phyloP scores from a whole-genome alignment of 352 stramenopile species.

The Globisporangium perplexum region DNA sequence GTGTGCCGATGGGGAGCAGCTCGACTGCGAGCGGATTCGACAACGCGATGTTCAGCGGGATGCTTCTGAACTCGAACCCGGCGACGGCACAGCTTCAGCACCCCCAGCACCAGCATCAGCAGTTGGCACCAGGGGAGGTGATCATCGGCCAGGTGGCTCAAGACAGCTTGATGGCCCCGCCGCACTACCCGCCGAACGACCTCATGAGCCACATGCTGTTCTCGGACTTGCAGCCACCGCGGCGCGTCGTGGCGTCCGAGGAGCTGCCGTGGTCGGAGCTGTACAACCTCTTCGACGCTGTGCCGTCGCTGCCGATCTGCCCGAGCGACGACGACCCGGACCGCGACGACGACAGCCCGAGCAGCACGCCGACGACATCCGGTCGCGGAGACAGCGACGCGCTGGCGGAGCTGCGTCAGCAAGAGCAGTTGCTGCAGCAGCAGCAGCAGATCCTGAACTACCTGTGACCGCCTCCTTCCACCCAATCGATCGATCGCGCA shows the following conservation, averaged over 20 bases:
- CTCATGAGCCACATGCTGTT: constrained; percentile 67
- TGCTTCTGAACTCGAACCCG: constrained; percentile 21
- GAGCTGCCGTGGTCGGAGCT: constrained; percentile 79
- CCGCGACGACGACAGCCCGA: constrained; percentile 44
- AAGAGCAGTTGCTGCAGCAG: constrained; percentile 11
- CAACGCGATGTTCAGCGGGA: constrained; percentile 2
- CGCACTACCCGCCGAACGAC: constrained; percentile 26
- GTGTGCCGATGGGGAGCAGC: background rate
- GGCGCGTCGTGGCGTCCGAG: constrained; percentile 61
- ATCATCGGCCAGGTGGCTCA: constrained; percentile 13
- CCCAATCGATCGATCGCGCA: no score
- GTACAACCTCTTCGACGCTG: constrained; percentile 72
- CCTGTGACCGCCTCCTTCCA: constrained; percentile 49
- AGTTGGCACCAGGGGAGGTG: background rate
- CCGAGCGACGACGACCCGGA: constrained; percentile 49
- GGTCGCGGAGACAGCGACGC: constrained; percentile 11
- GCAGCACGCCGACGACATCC: constrained; percentile 18
- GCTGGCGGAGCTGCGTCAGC: background rate
- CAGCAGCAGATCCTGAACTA: constrained; percentile 51
- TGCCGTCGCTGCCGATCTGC: constrained; percentile 27
- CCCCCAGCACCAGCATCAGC: constrained; percentile 14
- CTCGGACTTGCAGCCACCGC: constrained; percentile 41
- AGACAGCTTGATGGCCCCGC: constrained; percentile 10
- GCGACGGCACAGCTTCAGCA: background rate
- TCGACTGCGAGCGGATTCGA: constrained; percentile 20